Evolutionary conservation across 441 rosid species (phyloP).

Genomic region (Aleurites moluccanus): DNA sequence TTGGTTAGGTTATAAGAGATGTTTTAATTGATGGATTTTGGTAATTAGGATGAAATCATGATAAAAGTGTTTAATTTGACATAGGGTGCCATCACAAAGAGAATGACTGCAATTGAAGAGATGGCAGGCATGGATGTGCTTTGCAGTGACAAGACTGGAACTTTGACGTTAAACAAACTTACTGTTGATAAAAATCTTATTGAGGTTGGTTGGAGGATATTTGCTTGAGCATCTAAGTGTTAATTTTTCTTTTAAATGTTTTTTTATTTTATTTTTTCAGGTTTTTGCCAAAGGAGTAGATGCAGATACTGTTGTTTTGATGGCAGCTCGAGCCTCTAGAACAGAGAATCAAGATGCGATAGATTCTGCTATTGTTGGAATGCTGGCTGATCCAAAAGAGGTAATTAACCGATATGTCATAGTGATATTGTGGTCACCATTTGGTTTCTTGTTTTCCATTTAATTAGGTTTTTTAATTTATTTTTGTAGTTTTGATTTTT

Average conservation of each 20-base stretch:
- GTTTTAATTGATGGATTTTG: slow-evolving; percentile 15
- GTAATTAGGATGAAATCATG: slow-evolving; percentile 5
- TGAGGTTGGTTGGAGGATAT: slow-evolving; percentile 52
- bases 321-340: slow-evolving; percentile 97
- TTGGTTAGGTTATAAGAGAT: slow-evolving; percentile 26
- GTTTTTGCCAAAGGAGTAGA: slow-evolving; percentile 88
- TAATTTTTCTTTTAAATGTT: slow-evolving; percentile 18
- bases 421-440: too few relatives aligned
- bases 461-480: slow-evolving; percentile 1
- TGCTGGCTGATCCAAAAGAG: slow-evolving; percentile 98
- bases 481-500: too few relatives aligned
- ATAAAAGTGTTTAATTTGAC: slow-evolving; percentile 12
- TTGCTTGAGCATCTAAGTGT: not conserved
- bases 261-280: slow-evolving; percentile 35
- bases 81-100: slow-evolving; percentile 97
- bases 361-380: slow-evolving; percentile 89
- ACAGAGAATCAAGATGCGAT: slow-evolving; percentile 93
- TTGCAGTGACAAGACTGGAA: slow-evolving; percentile 97
- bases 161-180: slow-evolving; percentile 85
- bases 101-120: slow-evolving; percentile 99
- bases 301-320: slow-evolving; percentile 74
- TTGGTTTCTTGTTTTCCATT: not conserved
- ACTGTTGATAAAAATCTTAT: slow-evolving; percentile 87
- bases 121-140: slow-evolving; percentile 99
- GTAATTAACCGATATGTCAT: slow-evolving; percentile 29